These are phyloP conservation scores for Penicillium corylophilum DNA, from an alignment of 2,329 filamentous ascomycete species.

Conservation along the genomic window DNA sequence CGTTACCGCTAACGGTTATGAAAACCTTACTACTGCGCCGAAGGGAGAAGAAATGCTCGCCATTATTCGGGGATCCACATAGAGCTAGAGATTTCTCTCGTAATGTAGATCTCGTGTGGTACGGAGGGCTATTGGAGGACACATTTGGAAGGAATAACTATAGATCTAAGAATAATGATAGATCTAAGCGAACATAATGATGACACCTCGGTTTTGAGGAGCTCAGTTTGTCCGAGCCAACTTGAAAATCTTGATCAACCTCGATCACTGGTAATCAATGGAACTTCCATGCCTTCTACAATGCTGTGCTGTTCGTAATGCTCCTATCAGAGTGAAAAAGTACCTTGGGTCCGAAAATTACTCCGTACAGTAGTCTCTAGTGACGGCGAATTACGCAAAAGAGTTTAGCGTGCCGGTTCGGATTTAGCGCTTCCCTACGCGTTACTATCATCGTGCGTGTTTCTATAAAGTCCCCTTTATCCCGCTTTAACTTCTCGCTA, in stretches of 20 bases:
- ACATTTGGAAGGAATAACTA: background rate
- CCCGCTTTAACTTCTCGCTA: no score
- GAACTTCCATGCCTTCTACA: no score
- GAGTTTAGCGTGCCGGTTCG: background rate
- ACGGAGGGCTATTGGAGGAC: background rate
- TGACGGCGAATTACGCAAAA: no score
- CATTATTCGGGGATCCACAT: conserved; percentile 33
- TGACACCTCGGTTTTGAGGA: background rate
- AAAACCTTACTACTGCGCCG: conserved; percentile 70
- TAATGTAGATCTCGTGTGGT: no score
- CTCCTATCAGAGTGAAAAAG: no score
- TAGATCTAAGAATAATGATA: no score
- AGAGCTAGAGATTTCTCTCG: background rate
- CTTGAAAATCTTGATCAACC: background rate
- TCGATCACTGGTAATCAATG: background rate
- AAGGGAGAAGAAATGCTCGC: conserved; percentile 60
- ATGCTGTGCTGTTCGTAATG: no score
- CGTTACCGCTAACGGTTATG: conserved; percentile 66
- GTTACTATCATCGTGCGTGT: background rate
- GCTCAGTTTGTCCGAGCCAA: background rate
- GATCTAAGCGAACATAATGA: background rate
- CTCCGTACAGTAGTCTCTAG: no score
- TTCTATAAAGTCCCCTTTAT: background rate
- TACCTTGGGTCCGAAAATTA: no score
- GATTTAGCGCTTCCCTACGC: background rate